Evolutionary conservation across 768 basidiomycete genomes (phyloP).

Genomic region (Imleria badia): DNA sequence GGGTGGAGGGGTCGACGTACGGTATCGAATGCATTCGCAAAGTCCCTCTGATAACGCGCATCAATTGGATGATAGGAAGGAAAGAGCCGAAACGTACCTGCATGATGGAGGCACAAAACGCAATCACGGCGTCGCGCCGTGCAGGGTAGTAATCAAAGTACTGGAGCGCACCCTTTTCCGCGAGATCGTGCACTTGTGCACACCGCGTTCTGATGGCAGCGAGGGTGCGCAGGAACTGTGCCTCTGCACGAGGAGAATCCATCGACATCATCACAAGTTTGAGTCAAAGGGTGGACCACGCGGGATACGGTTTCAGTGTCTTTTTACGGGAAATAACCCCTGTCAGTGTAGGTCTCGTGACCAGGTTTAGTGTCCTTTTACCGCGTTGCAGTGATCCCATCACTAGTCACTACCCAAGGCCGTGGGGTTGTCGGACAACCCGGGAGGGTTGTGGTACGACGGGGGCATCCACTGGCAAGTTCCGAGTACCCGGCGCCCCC

Average conservation of each 20-base stretch:
- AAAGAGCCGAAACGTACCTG: slow-evolving; percentile 46
- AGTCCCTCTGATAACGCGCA: slow-evolving; percentile 64
- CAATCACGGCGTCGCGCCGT: slow-evolving; percentile 65
- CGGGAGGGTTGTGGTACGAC: not conserved
- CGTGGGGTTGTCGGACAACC: too few species aligned
- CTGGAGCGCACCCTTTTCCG: slow-evolving; percentile 68
- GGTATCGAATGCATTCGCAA: slow-evolving; percentile 61
- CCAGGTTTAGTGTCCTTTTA: too few species aligned
- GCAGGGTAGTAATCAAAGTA: slow-evolving; percentile 87
- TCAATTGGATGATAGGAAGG: not conserved
- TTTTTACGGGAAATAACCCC: slow-evolving; percentile 13
- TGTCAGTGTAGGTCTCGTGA: not conserved
- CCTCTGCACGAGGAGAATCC: slow-evolving; percentile 26
- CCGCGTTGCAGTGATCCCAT: not conserved
- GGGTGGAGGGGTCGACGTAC: slow-evolving; percentile 40
- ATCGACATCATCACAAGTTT: too few species aligned
- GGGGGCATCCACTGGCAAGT: too few species aligned
- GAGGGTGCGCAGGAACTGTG: slow-evolving; percentile 77
- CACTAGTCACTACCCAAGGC: too few species aligned
- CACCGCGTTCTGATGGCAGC: slow-evolving; percentile 92
- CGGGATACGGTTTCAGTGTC: slow-evolving; percentile 1
- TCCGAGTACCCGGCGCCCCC: too few species aligned
- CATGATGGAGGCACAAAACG: slow-evolving; percentile 77
- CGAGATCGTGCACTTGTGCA: slow-evolving; percentile 72
- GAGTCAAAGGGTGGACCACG: not conserved